These are phyloP conservation scores for Colletotrichum shisoi DNA, from an alignment of 2,329 filamentous ascomycete genomes.

Conservation along the genomic window DNA sequence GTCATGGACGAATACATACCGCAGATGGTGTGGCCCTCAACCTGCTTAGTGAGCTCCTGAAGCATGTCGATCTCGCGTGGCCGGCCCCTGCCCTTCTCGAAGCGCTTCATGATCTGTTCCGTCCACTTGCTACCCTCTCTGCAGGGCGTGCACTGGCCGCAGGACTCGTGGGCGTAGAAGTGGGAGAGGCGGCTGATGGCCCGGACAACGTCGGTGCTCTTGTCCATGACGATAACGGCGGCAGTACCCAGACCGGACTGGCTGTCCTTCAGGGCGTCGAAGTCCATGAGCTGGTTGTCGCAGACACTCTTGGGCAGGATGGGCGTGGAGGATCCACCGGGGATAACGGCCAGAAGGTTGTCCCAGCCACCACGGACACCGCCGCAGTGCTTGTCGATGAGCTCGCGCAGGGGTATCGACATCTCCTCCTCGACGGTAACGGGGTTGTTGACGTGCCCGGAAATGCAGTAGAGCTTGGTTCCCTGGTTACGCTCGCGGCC, in stretches of 20 bases:
- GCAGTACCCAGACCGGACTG: conserved; percentile 97
- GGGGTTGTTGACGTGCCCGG: conserved; percentile 98
- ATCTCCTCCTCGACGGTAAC: conserved; percentile 99
- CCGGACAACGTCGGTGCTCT: conserved; percentile 93
- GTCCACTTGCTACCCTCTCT: conserved; percentile 99
- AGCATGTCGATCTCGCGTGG: conserved; percentile 98
- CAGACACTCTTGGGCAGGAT: conserved; percentile 90
- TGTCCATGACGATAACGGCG: conserved; percentile 99
- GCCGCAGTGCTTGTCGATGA: conserved; percentile 98
- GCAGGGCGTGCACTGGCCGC: conserved; percentile 99
- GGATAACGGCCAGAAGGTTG: conserved; percentile 93
- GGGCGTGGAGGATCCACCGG: conserved; percentile 94
- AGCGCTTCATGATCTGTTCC: conserved; percentile 97
- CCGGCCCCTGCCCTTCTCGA: conserved; percentile 88
- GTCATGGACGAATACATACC: conserved; percentile 62
- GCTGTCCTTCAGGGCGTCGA: conserved; percentile 96
- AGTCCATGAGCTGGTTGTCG: conserved; percentile 98
- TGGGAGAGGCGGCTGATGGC: conserved; percentile 91
- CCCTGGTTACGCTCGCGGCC: conserved; percentile 95
- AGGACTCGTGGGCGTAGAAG: conserved; percentile 98
- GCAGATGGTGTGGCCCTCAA: conserved; percentile 98
- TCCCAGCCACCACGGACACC: conserved; percentile 97
- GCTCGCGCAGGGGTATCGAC: conserved; percentile 93
- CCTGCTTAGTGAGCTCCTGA: conserved; percentile 98
- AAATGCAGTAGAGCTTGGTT: conserved; percentile 98